phyloP scores from a whole-genome alignment of 192 early-diverging fungal genomes.

The Spizellomyces punctatus region DNA sequence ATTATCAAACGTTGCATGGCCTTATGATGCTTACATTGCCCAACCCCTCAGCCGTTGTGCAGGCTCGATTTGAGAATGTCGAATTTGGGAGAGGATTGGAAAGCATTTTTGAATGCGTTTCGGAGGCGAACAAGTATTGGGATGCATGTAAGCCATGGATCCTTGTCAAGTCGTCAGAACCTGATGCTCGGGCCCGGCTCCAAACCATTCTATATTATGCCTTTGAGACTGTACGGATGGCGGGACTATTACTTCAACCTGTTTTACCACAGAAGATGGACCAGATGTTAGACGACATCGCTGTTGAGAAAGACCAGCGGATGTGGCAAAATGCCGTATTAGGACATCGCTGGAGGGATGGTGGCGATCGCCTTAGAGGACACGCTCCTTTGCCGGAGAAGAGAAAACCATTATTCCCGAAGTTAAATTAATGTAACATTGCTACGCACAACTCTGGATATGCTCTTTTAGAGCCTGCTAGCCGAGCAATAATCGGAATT shows the following conservation, averaged over 20 bases:
- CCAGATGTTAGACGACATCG: constrained; percentile 67
- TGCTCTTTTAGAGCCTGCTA: too few species aligned
- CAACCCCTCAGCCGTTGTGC: not conserved
- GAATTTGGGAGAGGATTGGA: constrained; percentile 42
- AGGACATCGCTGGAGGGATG: not conserved
- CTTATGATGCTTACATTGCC: too few species aligned
- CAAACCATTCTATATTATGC: constrained; percentile 72
- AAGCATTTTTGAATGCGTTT: constrained; percentile 65
- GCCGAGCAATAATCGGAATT: too few species aligned
- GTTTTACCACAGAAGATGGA: constrained; percentile 81
- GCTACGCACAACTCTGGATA: too few species aligned
- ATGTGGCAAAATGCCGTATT: constrained; percentile 53
- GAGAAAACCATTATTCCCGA: too few species aligned
- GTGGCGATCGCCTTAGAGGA: too few species aligned
- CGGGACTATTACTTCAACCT: constrained; percentile 76
- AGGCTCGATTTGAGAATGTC: not conserved
- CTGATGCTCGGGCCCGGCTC: constrained; percentile 44
- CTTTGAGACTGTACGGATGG: constrained; percentile 73
- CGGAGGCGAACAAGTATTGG: constrained; percentile 76
- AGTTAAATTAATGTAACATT: too few species aligned
- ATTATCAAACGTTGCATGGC: too few species aligned
- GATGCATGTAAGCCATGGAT: constrained; percentile 79
- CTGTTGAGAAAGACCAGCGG: constrained; percentile 58
- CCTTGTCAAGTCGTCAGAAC: constrained; percentile 44
- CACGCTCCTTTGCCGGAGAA: too few species aligned